Percentiles rank a stretch among this genome's conserved stretches.
Evolutionary conservation across 2,329 filamentous ascomycete species (phyloP).

Genomic region (Exserohilum turcica): DNA sequence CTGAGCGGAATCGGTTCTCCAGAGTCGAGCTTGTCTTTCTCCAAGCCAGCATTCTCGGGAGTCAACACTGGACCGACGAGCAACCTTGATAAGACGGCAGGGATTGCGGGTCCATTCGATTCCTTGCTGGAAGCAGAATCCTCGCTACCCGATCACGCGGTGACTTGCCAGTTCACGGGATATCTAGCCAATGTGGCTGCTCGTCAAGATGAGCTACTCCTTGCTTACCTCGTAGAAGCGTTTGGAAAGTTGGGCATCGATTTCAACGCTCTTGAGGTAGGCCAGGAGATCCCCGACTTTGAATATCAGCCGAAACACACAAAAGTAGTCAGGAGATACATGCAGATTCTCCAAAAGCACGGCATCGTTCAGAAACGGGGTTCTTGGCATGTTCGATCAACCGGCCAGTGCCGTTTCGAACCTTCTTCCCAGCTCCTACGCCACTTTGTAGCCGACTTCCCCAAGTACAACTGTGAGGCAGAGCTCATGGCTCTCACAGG

Average conservation of each 20-base stretch:
- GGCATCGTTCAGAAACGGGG: conserved; percentile 8
- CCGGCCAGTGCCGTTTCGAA: neutral
- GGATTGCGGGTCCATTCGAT: conserved; percentile 5
- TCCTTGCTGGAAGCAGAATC: conserved; percentile 6
- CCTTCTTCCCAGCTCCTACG: conserved; percentile 1
- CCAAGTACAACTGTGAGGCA: conserved; percentile 16
- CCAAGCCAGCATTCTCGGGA: neutral
- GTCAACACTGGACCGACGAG: neutral
- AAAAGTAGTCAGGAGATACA: conserved; percentile 11
- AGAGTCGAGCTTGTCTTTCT: neutral
- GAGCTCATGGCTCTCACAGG: conserved; percentile 18
- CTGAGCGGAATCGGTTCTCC: neutral
- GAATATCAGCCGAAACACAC: conserved; percentile 12
- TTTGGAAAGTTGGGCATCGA: conserved; percentile 16
- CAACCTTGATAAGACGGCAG: neutral
- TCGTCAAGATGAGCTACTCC: conserved; percentile 16
- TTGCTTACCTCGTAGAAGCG: conserved; percentile 22
- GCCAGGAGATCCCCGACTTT: conserved; percentile 8
- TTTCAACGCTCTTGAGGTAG: conserved; percentile 2
- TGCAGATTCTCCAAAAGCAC: conserved; percentile 15
- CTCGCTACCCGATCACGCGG: neutral
- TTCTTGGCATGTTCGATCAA: neutral
- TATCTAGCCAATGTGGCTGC: conserved; percentile 10
- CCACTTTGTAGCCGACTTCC: conserved; percentile 9
- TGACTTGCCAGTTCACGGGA: conserved; percentile 7